Evolutionary conservation across 1,284 basidiomycete genomes (phyloP), one percentile per base, ranked within the genome.

Genomic region (Fomitopsis palustris): DNA sequence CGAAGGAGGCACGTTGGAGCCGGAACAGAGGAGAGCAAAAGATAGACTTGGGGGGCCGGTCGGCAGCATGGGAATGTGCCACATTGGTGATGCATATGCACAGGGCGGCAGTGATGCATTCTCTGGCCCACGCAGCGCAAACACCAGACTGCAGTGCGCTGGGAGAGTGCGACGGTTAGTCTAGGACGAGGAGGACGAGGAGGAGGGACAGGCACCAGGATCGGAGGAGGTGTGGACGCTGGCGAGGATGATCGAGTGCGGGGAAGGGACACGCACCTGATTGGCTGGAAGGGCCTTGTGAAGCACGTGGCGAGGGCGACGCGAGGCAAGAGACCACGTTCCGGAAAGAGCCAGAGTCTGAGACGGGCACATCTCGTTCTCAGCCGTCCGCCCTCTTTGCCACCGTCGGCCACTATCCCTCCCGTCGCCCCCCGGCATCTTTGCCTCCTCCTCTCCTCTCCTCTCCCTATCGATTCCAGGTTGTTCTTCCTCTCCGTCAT

Each of bases 41-140:
- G 49, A 52, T 52, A 52, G 49, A 52, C 29, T n/a, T 29, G 45
- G 45, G 31, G 25, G 10, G 49, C 49, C 49, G 49, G 49, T 52
- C 49, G 49, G 49, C 49, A 33, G 49, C 49, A 52, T 52, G 49
- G 49, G 49, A 52, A 52, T 16, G 5, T 16, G 49, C 43, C 29
- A 51, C 29, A 52, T 14, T 9, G 49, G 33, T 52, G 49, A 52
- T 52, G 49, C 49, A 45, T 45, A 45, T 45, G 49, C 49, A 51
- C 49, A n/a, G n/a, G n/a, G n/a, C n/a, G n/a, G n/a, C n/a, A n/a
- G 17, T 27, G 17, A 37, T 52, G n/a, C 19, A 8, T 33, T 9
- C 4, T 12, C 21, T 35, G 49, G 31, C 9, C 17, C n/a, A 21
- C 19, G n/a, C 49, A 27, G 12, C 12, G 4, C 14, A 4, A n/a